A percentile compares a stretch with the other conserved stretches of the same genome.
phyloP scores from a whole-genome alignment of 2,329 filamentous ascomycete species.

The Exophiala alcalophila region DNA sequence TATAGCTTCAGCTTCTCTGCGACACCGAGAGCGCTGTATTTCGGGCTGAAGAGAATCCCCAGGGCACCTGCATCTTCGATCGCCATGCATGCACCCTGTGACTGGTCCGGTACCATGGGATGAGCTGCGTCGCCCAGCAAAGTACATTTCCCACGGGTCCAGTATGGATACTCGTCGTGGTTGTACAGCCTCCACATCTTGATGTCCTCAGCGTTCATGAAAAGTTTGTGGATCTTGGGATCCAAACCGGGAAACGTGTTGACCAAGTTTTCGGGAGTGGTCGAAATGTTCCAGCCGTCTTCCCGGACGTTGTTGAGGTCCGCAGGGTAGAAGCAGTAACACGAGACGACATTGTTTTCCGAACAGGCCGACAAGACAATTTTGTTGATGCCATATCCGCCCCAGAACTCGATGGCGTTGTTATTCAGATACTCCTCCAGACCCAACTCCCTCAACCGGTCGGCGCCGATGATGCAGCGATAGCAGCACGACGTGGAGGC shows the following conservation, averaged over 20 bases:
- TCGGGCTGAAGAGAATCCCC: slow-evolving; percentile 36
- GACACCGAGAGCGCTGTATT: slow-evolving; percentile 25
- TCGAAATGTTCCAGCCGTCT: slow-evolving; percentile 27
- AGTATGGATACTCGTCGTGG: slow-evolving; percentile 26
- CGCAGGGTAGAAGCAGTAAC: slow-evolving; percentile 42
- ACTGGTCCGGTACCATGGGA: slow-evolving; percentile 37
- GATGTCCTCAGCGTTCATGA: slow-evolving; percentile 23
- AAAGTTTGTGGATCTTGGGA: slow-evolving; percentile 13
- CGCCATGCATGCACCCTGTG: slow-evolving; percentile 39
- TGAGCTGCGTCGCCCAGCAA: slow-evolving; percentile 37
- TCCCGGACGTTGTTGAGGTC: slow-evolving; percentile 16
- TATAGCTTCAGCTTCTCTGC: slow-evolving; percentile 32
- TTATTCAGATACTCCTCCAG: slow-evolving; percentile 38
- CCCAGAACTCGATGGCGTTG: slow-evolving; percentile 35
- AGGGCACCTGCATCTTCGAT: slow-evolving; percentile 43
- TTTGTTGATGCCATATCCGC: slow-evolving; percentile 41
- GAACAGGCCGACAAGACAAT: slow-evolving; percentile 42
- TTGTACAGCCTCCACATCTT: slow-evolving; percentile 25
- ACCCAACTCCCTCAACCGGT: slow-evolving; percentile 33
- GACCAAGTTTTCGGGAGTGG: slow-evolving; percentile 18
- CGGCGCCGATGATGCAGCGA: slow-evolving; percentile 38
- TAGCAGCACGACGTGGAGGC: slow-evolving; percentile 41
- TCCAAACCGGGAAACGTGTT: slow-evolving; percentile 22
- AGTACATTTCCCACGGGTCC: slow-evolving; percentile 33
- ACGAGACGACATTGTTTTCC: slow-evolving; percentile 39